Base-by-base conservation (phyloP, 305 asterid genomes). In the Fraxinus baroniana region DNA sequence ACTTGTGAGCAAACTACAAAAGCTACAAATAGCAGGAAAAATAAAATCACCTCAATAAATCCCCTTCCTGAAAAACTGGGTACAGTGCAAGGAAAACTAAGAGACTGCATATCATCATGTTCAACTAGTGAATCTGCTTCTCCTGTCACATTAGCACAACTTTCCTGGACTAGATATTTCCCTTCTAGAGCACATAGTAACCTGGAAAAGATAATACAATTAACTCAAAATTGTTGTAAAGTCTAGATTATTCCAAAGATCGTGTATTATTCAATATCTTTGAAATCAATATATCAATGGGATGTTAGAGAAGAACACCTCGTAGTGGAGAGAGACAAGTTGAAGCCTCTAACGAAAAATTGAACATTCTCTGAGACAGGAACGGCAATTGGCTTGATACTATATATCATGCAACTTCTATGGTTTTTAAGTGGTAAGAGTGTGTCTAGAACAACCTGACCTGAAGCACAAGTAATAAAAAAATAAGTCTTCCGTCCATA, bases 51-150 rank as follows among this genome's bases (percentile, higher is more conserved):
- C 99, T 96, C 99, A 73, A 97, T 87, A 83, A 95, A 97, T 76
- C 99, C 99, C 90, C 99, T 93, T 83, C 97, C 99, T 26, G 86
- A 87, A 81, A 91, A 86, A 86, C 92, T 84, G 72, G 98, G 98
- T 81, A 92, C 85, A 10, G 46, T 74, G 85, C 95, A 94, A 28
- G 91, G 88, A 87, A 97, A 93, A 89, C 87, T 91, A 74, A 95
- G 88, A 79, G 90, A 90, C 85, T 92, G 96, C 87, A 90, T 85
- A 85, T 84, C 93, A 12, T 89, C 88, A 41, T 85, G 88, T 81
- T 90, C 91, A 41, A 70, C 35, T 74, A 74, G 83, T 52, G 90
- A 79, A 86, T 93, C 93, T 64, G 89, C 87, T 85, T 76, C 90
- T 66, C 81, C 90, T 28, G 82, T 57, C 82, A 86, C 28, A 83